A percentile compares a stretch with the other conserved stretches of the same genome.
Conservation (phyloP, 768 basidiomycete genomes). For the Hydnum rufescens region DNA sequence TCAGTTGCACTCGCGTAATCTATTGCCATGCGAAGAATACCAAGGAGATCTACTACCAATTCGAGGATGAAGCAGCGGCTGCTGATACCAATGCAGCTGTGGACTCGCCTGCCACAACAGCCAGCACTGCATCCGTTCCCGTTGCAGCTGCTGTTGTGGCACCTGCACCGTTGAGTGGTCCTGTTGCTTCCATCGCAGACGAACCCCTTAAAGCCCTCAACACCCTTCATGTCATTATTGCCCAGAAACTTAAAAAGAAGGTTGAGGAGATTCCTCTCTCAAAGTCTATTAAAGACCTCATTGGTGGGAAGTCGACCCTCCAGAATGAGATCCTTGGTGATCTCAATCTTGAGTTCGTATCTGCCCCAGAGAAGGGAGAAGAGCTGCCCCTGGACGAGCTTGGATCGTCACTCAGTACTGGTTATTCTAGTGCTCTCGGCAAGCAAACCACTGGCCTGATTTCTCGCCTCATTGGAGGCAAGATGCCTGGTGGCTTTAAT, state of each 20-base stretch:
- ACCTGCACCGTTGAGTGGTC: constrained; percentile 32
- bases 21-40: constrained; percentile 87
- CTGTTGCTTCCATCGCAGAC: constrained; percentile 65
- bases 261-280: constrained; percentile 71
- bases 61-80: constrained; percentile 54
- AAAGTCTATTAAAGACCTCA: constrained; percentile 96
- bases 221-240: constrained; percentile 69
- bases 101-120: constrained; percentile 15
- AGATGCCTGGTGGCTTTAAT: constrained; percentile 99
- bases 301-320: constrained; percentile 93
- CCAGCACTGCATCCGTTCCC: constrained; percentile 23
- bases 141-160: constrained; percentile 19
- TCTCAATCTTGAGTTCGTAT: constrained; percentile 82
- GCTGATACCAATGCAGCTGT: constrained; percentile 20
- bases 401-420: constrained; percentile 61
- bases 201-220: constrained; percentile 81
- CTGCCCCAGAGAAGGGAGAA: constrained; percentile 95
- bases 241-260: constrained; percentile 96
- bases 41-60: constrained; percentile 95
- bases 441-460: constrained; percentile 84
- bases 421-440: constrained; percentile 71
- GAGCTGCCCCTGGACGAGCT: constrained; percentile 93
- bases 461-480: constrained; percentile 78
- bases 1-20: constrained; percentile 60
- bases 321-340: constrained; percentile 98